These are phyloP conservation scores for Metschnikowia dekortorum DNA, from an alignment of 805 yeast genomes.

Conservation along the genomic window DNA sequence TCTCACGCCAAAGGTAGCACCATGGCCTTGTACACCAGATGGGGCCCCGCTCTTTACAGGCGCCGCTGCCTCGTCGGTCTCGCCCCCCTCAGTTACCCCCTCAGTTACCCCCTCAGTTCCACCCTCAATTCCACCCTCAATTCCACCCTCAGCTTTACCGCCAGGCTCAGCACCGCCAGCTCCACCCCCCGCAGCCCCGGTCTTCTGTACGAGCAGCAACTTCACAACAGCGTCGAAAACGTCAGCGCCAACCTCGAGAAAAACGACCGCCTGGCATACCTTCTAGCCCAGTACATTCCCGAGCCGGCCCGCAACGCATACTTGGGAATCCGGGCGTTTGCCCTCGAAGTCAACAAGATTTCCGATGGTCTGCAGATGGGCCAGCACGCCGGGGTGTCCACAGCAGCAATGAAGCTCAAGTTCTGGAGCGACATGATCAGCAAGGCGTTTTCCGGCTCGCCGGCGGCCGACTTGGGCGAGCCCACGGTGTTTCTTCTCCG, in stretches of 20 bases:
- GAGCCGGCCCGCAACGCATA: constrained; percentile 56
- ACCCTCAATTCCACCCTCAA: not conserved
- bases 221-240: constrained; percentile 36
- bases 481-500: constrained; percentile 61
- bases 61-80: too few relatives aligned
- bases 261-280: constrained; percentile 58
- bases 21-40: too few relatives aligned
- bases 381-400: constrained; percentile 32
- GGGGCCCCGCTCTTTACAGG: too few relatives aligned
- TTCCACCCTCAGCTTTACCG: not conserved
- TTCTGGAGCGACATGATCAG: constrained; percentile 68
- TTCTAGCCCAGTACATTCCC: constrained; percentile 69
- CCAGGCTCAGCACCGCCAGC: not conserved
- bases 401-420: constrained; percentile 54
- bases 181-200: not conserved
- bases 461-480: constrained; percentile 42
- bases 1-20: too few relatives aligned
- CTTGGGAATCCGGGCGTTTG: constrained; percentile 62
- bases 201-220: constrained; percentile 20
- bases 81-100: too few relatives aligned
- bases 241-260: constrained; percentile 42
- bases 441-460: constrained; percentile 36
- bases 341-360: constrained; percentile 57
- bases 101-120: too few relatives aligned
- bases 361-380: constrained; percentile 30